These are phyloP conservation scores for Scedosporium minutisporum DNA, from an alignment of 2,329 filamentous ascomycete species.

Conservation along the genomic window DNA sequence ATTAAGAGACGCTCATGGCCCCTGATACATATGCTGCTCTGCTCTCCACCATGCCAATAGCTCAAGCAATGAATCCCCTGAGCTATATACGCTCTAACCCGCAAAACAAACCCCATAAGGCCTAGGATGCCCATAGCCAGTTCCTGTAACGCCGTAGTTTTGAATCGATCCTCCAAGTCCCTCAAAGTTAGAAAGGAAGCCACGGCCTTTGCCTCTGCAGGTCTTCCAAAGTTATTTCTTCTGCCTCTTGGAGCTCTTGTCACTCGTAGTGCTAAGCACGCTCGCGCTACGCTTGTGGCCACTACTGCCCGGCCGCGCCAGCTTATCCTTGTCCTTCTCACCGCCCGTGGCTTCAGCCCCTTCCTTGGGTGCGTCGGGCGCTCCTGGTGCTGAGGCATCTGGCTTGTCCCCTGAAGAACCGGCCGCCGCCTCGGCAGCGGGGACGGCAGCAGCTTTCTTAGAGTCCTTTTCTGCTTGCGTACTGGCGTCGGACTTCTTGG, in stretches of 20 bases:
- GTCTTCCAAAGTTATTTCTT: slow-evolving; percentile 33
- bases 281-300: slow-evolving; percentile 73
- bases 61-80: no score
- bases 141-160: no score
- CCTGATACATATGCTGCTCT: no score
- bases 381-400: slow-evolving; percentile 5
- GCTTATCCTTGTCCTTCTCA: slow-evolving; percentile 21
- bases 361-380: slow-evolving; percentile 1
- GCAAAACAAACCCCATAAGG: no score
- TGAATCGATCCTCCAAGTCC: neutral
- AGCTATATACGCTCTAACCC: no score
- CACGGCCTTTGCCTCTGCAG: neutral
- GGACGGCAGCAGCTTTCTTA: slow-evolving; percentile 10
- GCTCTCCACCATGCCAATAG: no score
- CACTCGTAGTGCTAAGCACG: slow-evolving; percentile 61
- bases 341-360: slow-evolving; percentile 16
- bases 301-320: slow-evolving; percentile 28
- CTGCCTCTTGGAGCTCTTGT: slow-evolving; percentile 49
- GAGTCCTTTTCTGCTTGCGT: slow-evolving; percentile 4
- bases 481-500: slow-evolving; percentile 7
- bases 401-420: neutral
- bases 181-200: neutral
- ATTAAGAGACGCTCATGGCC: no score
- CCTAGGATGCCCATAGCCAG: no score
- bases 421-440: slow-evolving; percentile 4